Conservation (phyloP, 1,139 yeast species). For the Geotrichum siamense region DNA sequence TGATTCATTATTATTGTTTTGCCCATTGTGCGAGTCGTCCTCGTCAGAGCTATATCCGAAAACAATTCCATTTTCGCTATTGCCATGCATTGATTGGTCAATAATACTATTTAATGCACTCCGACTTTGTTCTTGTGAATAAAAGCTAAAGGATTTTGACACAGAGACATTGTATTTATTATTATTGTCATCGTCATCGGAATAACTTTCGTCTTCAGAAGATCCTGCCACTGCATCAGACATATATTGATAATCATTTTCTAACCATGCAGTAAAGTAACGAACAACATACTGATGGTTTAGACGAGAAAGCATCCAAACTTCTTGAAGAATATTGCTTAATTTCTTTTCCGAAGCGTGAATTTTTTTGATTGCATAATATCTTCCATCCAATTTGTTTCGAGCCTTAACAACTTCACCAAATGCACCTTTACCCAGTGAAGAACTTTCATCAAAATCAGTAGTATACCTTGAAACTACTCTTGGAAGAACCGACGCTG, state of each 20-base stretch:
- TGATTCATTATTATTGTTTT: too few relatives aligned
- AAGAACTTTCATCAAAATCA: constrained; percentile 91
- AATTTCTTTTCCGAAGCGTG: constrained; percentile 74
- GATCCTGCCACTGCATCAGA: constrained; percentile 19
- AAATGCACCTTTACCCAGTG: constrained; percentile 91
- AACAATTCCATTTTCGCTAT: constrained; percentile 28
- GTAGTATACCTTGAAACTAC: constrained; percentile 54
- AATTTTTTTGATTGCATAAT: constrained; percentile 89
- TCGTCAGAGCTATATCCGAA: constrained; percentile 27
- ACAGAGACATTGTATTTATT: constrained; percentile 4
- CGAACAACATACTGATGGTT: constrained; percentile 95
- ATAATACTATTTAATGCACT: constrained; percentile 20
- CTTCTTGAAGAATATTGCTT: constrained; percentile 80
- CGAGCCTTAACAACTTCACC: constrained; percentile 97
- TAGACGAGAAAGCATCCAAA: constrained; percentile 79
- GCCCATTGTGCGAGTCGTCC: too few relatives aligned
- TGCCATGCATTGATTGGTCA: constrained; percentile 26
- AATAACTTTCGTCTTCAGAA: constrained; percentile 21
- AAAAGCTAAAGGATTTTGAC: constrained; percentile 11
- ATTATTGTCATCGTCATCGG: constrained; percentile 13
- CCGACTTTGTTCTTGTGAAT: constrained; percentile 19
- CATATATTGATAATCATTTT: constrained; percentile 43
- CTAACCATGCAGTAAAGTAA: constrained; percentile 96
- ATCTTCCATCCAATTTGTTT: constrained; percentile 86
- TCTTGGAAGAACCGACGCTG: constrained; percentile 7